A percentile compares a stretch with the other conserved stretches of the same genome.
phyloP scores from a whole-genome alignment of 2,329 filamentous ascomycete species.

The Zymoseptoria tritici region DNA sequence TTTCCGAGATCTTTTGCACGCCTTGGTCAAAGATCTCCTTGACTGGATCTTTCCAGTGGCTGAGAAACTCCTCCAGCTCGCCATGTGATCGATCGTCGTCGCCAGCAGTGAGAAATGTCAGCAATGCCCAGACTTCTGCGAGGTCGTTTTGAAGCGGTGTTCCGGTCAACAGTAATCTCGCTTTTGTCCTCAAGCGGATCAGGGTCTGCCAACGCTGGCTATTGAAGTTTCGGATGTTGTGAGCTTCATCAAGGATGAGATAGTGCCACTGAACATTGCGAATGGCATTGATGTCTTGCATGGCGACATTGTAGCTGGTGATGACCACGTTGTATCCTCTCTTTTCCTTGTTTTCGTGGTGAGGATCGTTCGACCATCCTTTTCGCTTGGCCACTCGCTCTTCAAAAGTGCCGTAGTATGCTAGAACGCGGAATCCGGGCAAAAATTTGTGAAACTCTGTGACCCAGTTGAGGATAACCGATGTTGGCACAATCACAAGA shows the following conservation, averaged over 20 bases:
- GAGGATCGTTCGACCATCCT: conserved; percentile 77
- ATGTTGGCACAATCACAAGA: conserved; percentile 91
- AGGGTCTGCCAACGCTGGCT: conserved; percentile 95
- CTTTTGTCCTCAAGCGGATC: conserved; percentile 84
- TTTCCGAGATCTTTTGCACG: conserved; percentile 86
- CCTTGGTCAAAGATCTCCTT: conserved; percentile 95
- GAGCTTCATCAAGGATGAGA: conserved; percentile 94
- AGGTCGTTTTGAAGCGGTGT: conserved; percentile 96
- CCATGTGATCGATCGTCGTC: conserved; percentile 75
- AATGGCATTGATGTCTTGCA: conserved; percentile 90
- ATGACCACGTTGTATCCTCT: conserved; percentile 98
- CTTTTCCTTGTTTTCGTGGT: conserved; percentile 67
- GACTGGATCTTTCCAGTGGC: conserved; percentile 91
- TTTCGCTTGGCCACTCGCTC: conserved; percentile 85
- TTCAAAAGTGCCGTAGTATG: conserved; percentile 90
- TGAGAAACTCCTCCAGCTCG: conserved; percentile 89
- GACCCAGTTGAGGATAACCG: conserved; percentile 99
- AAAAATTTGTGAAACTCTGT: conserved; percentile 99
- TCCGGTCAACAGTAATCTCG: conserved; percentile 80
- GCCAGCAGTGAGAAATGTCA: conserved; percentile 94
- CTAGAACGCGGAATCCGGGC: conserved; percentile 94
- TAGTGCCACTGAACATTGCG: conserved; percentile 93
- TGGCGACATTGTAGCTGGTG: conserved; percentile 91
- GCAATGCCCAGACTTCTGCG: conserved; percentile 89
- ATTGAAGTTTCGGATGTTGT: conserved; percentile 99